Evolutionary conservation across 768 basidiomycete genomes (phyloP).

Genomic region (Epithele typhae): DNA sequence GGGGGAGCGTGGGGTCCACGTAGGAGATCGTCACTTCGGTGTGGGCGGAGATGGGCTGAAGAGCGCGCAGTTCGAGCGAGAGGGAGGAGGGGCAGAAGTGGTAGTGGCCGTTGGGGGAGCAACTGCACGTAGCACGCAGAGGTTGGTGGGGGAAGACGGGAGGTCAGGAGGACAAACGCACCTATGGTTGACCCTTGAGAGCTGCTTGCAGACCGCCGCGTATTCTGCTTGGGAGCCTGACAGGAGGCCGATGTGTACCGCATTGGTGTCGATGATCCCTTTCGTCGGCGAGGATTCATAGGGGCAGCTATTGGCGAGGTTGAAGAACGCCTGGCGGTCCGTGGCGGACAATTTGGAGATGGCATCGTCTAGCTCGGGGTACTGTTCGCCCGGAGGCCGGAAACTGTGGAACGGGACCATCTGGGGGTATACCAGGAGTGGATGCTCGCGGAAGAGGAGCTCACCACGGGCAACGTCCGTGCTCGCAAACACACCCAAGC

Average conservation of each 20-base stretch:
- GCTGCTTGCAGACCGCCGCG: conserved; percentile 5
- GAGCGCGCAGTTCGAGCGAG: conserved; percentile 6
- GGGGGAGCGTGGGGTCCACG: conserved; percentile 6
- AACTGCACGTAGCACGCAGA: not conserved
- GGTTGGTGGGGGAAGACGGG: too few species aligned
- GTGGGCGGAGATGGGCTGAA: conserved; percentile 2
- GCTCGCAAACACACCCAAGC: conserved; percentile 1
- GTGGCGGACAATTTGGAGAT: not conserved
- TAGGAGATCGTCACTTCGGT: conserved; percentile 6
- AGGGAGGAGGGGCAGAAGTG: not conserved
- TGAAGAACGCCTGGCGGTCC: not conserved
- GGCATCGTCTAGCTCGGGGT: conserved; percentile 4
- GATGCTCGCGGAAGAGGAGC: conserved; percentile 3
- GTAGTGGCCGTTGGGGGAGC: conserved; percentile 9
- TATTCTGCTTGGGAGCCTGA: not conserved
- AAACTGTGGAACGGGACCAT: conserved; percentile 2
- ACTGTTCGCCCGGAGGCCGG: not conserved
- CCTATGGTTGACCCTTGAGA: conserved; percentile 7
- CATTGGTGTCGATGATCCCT: conserved; percentile 11
- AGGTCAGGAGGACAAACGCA: not conserved
- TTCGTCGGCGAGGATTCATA: not conserved
- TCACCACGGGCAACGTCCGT: not conserved
- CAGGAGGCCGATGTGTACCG: not conserved
- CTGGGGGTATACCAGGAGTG: conserved; percentile 5
- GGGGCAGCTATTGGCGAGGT: not conserved